phyloP scores from a whole-genome alignment of 306 rosid species.

The Alnus rubra region DNA sequence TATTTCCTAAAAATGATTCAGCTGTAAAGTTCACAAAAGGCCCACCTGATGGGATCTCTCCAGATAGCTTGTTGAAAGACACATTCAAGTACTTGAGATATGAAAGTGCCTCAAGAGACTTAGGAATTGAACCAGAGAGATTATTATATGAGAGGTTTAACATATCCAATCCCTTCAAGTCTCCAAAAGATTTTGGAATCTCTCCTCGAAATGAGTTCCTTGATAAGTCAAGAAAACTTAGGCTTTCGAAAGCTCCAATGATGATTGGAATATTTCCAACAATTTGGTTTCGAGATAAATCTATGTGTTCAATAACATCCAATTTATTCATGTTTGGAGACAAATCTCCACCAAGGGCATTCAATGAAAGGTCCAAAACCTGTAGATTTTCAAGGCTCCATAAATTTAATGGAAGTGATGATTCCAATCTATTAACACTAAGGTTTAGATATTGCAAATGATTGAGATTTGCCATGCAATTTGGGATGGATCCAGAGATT shows the following conservation, averaged over 20 bases:
- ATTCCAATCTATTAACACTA: background rate
- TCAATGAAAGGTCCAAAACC: background rate
- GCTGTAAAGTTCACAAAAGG: conserved; percentile 1
- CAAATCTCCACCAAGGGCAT: background rate
- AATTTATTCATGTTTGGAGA: background rate
- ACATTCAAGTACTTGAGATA: background rate
- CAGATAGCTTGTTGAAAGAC: background rate
- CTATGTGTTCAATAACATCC: background rate
- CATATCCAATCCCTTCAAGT: background rate
- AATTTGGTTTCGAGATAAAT: background rate
- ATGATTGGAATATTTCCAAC: background rate
- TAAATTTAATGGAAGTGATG: background rate
- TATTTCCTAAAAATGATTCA: background rate
- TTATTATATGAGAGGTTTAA: background rate
- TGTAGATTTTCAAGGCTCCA: background rate
- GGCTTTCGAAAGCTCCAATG: background rate
- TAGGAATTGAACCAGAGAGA: background rate
- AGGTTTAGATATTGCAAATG: background rate
- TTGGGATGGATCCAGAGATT: background rate
- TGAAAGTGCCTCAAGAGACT: conserved; percentile 1
- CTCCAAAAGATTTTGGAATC: background rate
- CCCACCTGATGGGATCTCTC: background rate
- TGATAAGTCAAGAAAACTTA: background rate
- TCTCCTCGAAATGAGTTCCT: background rate
- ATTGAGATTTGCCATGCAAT: background rate